Evolutionary conservation across 805 yeast species (phyloP), one percentile per base, ranked within the genome.

Genomic region (Saccharomycopsis sp.): DNA sequence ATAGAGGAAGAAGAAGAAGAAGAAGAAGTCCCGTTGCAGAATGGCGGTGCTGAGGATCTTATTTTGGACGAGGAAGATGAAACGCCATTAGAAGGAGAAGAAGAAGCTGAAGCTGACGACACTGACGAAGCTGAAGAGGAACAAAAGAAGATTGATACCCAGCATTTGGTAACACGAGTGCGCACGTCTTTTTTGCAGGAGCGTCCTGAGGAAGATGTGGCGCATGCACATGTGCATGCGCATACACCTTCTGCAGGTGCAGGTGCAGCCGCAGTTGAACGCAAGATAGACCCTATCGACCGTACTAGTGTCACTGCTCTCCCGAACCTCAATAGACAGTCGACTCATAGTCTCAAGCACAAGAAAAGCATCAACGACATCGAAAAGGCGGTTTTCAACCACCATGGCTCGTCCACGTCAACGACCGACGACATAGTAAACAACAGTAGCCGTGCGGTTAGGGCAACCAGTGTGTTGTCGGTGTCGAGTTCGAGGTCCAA

Each of bases 71-170:
- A 66, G 2, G 71, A 61, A 1, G 64, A 64, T 20, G 70, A 64
- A n/a, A 60, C 54, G 23, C 49, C n/a, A n/a, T n/a, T n/a, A n/a
- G n/a, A n/a, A n/a, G n/a, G 52, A 41, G 63, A 58, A 20, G 56
- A 29, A 22, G 57, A 63, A 9, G 57, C 35, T 54, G 24, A 42
- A n/a, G 61, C 62, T 52, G 63, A 49, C 44, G 71, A 71, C 41
- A 64, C 65, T 47, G 64, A 62, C 22, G 63, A 56, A 14, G 65
- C 62, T 19, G 85, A 76, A n/a, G 81, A 83, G 23, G 74, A 75
- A 47, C 78, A 92, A 65, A 76, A 92, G 20, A 34, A 29, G 15
- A 20, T 38, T 24, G 25, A 35, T 23, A 35, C 56, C 8, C 23
- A n/a, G 12, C 52, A 34, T 56, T 52, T 44, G 9, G 42, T 38